Conservation (phyloP, 805 yeast species). For the Saccharomyces mikatae region DNA sequence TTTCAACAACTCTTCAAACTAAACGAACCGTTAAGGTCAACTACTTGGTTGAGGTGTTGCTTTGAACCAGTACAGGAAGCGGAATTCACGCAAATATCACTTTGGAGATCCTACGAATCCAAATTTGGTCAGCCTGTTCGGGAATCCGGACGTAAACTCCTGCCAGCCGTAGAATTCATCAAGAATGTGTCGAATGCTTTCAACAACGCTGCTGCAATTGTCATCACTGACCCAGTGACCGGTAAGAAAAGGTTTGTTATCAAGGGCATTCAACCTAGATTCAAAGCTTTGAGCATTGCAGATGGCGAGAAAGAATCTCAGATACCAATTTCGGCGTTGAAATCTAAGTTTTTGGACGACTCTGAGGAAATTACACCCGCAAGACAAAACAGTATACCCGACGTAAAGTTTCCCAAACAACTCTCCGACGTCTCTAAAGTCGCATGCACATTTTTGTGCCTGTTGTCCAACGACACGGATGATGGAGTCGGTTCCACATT, state of each 20-base stretch:
- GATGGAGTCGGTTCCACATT: slow-evolving; percentile 21
- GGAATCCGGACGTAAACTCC: slow-evolving; percentile 48
- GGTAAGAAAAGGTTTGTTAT: slow-evolving; percentile 78
- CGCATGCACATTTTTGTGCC: slow-evolving; percentile 27
- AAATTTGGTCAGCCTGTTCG: slow-evolving; percentile 61
- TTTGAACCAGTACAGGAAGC: slow-evolving; percentile 71
- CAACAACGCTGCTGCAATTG: slow-evolving; percentile 87
- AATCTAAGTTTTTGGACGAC: slow-evolving; percentile 17
- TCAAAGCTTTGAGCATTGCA: slow-evolving; percentile 41
- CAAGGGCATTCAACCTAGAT: slow-evolving; percentile 88
- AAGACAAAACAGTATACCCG: slow-evolving; percentile 22
- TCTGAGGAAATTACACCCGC: slow-evolving; percentile 11
- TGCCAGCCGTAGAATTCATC: slow-evolving; percentile 95
- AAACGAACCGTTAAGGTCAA: slow-evolving; percentile 84
- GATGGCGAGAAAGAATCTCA: slow-evolving; percentile 39
- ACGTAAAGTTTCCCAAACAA: slow-evolving; percentile 21
- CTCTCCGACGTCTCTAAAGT: slow-evolving; percentile 29
- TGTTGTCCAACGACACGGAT: slow-evolving; percentile 26
- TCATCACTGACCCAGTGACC: slow-evolving; percentile 54
- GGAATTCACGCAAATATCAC: slow-evolving; percentile 88
- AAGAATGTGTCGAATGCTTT: slow-evolving; percentile 89
- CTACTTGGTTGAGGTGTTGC: slow-evolving; percentile 88
- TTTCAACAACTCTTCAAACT: slow-evolving; percentile 53
- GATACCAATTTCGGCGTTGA: slow-evolving; percentile 8
- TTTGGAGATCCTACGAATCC: slow-evolving; percentile 91